These are phyloP conservation scores for Penicillium sp. DNA, from an alignment of 2,329 filamentous ascomycete genomes.

Conservation along the genomic window DNA sequence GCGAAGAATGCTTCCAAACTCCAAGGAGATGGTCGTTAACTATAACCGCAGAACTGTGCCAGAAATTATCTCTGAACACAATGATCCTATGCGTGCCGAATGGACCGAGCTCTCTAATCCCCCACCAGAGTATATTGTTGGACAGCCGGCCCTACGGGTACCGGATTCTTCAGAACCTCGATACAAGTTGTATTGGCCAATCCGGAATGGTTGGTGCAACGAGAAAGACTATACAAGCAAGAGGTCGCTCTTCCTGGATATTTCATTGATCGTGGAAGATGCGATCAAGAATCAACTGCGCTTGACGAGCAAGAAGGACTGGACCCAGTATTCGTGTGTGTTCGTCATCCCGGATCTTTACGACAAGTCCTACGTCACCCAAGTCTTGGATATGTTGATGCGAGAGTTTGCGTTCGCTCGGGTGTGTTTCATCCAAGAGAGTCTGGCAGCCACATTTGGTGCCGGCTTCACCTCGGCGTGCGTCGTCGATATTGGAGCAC, in stretches of 20 bases:
- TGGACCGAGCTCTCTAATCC: constrained; percentile 79
- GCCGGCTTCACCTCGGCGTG: constrained; percentile 92
- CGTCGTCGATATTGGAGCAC: constrained; percentile 92
- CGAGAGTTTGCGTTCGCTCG: constrained; percentile 84
- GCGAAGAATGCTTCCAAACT: constrained; percentile 92
- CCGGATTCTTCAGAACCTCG: constrained; percentile 84
- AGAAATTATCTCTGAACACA: constrained; percentile 88
- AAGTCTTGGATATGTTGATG: constrained; percentile 79
- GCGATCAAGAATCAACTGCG: constrained; percentile 83
- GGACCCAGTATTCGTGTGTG: constrained; percentile 91
- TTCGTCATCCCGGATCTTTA: constrained; percentile 96
- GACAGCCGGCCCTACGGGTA: constrained; percentile 76
- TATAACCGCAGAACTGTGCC: constrained; percentile 83
- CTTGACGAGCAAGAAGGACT: constrained; percentile 71
- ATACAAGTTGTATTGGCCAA: constrained; percentile 91
- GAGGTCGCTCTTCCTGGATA: constrained; percentile 78
- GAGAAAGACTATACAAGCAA: constrained; percentile 81
- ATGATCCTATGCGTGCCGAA: constrained; percentile 88
- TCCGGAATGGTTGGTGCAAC: constrained; percentile 82
- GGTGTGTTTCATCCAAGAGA: constrained; percentile 94
- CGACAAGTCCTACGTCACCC: constrained; percentile 87
- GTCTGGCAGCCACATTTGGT: constrained; percentile 88
- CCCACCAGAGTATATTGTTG: constrained; percentile 75
- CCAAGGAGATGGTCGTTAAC: constrained; percentile 90
- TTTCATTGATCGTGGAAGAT: constrained; percentile 81